phyloP scores from a whole-genome alignment of 352 stramenopile genomes.

The Pythium periplocum region DNA sequence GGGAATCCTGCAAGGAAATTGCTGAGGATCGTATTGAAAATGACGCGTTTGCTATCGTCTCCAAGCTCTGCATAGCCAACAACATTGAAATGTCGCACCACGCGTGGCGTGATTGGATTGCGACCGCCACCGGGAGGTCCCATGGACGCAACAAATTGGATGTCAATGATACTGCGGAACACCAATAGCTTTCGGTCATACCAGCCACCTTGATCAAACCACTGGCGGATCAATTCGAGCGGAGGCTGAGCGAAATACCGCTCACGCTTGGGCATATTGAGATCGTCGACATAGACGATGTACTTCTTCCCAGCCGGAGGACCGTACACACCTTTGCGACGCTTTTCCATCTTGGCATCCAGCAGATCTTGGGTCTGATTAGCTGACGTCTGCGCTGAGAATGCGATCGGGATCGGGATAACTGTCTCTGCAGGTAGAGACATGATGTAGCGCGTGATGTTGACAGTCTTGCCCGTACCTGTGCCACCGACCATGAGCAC shows the following conservation, averaged over 20 bases:
- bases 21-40: conserved; percentile 91
- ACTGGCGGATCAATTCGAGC: conserved; percentile 93
- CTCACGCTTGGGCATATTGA: conserved; percentile 95
- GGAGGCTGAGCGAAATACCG: conserved; percentile 93
- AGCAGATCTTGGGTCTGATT: conserved; percentile 92
- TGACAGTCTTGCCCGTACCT: conserved; percentile 94
- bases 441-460: conserved; percentile 88
- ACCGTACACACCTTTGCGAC: conserved; percentile 90
- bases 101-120: conserved; percentile 88
- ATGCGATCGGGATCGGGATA: conserved; percentile 90
- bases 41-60: conserved; percentile 86
- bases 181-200: conserved; percentile 92
- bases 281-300: conserved; percentile 93
- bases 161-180: conserved; percentile 86
- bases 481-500: conserved; percentile 94
- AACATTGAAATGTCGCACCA: conserved; percentile 93
- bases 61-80: conserved; percentile 89
- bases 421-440: conserved; percentile 80
- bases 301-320: conserved; percentile 89
- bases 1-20: conserved; percentile 73
- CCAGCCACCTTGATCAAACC: conserved; percentile 93
- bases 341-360: conserved; percentile 91
- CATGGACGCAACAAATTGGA: conserved; percentile 90
- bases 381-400: conserved; percentile 89
- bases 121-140: conserved; percentile 88